These are phyloP conservation scores for Yamadazyma epiphylla DNA, from an alignment of 1,139 yeast species.

Conservation along the genomic window DNA sequence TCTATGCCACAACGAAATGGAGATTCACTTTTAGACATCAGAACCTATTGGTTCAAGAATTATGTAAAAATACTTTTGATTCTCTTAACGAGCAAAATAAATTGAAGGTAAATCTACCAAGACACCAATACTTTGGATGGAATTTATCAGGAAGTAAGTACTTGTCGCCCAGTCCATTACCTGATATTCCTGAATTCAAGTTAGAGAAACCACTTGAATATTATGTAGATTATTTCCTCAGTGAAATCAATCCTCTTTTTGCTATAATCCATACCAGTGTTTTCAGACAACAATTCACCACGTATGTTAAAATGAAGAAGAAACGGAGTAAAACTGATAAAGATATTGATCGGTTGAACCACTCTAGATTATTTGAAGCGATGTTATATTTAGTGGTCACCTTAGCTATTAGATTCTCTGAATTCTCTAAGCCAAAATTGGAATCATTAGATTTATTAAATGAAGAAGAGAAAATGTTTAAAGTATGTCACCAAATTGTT, in stretches of 20 bases:
- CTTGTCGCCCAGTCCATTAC: conserved; percentile 36
- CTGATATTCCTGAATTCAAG: conserved; percentile 26
- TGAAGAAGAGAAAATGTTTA: conserved; percentile 52
- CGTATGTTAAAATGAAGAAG: conserved; percentile 23
- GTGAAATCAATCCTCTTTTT: conserved; percentile 52
- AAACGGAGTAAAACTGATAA: conserved; percentile 19
- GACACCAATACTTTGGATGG: conserved; percentile 65
- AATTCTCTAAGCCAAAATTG: conserved; percentile 38
- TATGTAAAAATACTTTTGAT: conserved; percentile 38
- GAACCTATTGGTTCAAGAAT: conserved; percentile 41
- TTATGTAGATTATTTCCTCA: conserved; percentile 41
- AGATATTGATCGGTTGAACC: conserved; percentile 1
- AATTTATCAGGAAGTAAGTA: conserved; percentile 59
- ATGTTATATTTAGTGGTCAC: conserved; percentile 50
- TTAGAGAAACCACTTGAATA: conserved; percentile 12
- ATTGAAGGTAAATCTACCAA: conserved; percentile 42
- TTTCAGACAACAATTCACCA: conserved; percentile 48
- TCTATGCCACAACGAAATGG: conserved; percentile 38
- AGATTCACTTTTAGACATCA: conserved; percentile 51
- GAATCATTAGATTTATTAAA: conserved; percentile 25
- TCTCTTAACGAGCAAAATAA: conserved; percentile 36
- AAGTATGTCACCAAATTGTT: conserved; percentile 45
- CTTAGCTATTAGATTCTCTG: conserved; percentile 50
- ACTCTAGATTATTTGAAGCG: conserved; percentile 47
- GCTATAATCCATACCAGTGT: conserved; percentile 53